A percentile compares a stretch with the other conserved stretches of the same genome.
Evolutionary conservation across 345 rosid genomes (phyloP).

Genomic region (Passiflora organensis): DNA sequence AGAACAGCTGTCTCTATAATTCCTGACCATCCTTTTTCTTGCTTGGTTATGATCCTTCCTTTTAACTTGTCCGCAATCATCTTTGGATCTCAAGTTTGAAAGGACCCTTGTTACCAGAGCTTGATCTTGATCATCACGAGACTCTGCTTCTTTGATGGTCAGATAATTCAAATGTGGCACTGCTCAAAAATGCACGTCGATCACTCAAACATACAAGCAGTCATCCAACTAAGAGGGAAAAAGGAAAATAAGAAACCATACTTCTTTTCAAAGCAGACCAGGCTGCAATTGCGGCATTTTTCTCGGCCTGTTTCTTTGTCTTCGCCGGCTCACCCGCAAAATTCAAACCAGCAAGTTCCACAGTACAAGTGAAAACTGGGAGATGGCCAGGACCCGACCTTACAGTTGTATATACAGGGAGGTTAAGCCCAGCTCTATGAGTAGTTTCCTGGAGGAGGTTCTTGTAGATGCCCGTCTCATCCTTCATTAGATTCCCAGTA

Average conservation of each 20-base stretch:
- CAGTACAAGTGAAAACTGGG: conserved; percentile 55
- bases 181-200: conserved; percentile 17
- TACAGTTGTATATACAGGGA: conserved; percentile 60
- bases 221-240: background rate
- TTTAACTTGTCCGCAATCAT: conserved; percentile 31
- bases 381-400: conserved; percentile 73
- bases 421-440: conserved; percentile 63
- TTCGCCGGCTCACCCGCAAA: conserved; percentile 62
- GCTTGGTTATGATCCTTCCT: conserved; percentile 44
- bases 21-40: conserved; percentile 44
- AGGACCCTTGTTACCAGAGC: conserved; percentile 50
- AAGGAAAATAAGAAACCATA: conserved; percentile 10
- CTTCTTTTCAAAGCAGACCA: conserved; percentile 70
- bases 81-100: conserved; percentile 46
- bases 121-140: conserved; percentile 47
- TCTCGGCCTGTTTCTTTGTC: conserved; percentile 80
- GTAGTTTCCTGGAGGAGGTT: conserved; percentile 74
- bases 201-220: background rate
- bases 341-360: conserved; percentile 66
- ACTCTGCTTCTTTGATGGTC: conserved; percentile 29
- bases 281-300: conserved; percentile 69
- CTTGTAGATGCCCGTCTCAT: conserved; percentile 77
- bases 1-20: conserved; percentile 13
- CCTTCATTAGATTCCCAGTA: conserved; percentile 32
- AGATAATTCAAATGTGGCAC: conserved; percentile 41